Base-by-base conservation (phyloP, 768 basidiomycete species). In the Mycena capillaripes region DNA sequence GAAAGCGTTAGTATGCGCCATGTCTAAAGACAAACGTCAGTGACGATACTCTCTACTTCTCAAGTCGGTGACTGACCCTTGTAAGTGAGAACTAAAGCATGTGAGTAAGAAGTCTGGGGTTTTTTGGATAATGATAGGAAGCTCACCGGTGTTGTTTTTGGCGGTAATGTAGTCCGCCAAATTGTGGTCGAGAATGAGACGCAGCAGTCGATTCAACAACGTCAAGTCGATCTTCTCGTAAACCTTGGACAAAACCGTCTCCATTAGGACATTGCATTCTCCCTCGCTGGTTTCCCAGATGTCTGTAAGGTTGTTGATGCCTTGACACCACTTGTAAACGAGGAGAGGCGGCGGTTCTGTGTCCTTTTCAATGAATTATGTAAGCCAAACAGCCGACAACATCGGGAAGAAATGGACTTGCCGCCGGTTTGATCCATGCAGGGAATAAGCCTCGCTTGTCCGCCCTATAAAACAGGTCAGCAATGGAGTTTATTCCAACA, bases 311-410 rank as follows among this genome's bases (percentile, higher is more conserved):
- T 99, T 99, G 85, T 99, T 99, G 87, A 99, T 97, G 48, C 98
- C 98, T 84, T 99, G 97, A 79, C 97, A 97, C 97, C 97, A 99
- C 88, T 98, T 99, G 86, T 98, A 99, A 36, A 98, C 97, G 36
- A 99, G 91, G 19, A 99, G 89, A 3, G 97, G 97, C 0, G 97
- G 97, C 3, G 97, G 97, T 78, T 99, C 97, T 0, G 96, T 97
- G 77, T 99, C 97, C 87, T 88, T 63, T 23, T 34, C 58, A 30
- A 17, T 5, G 63, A 38, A 64, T 21, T 42, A 53, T 32, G 32
- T 77, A 53, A 73, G 70, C 66, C 53, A 21, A 40, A 62, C 40
- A 55, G 38, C 40, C 3, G 34, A 58, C 10, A 25, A 12, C 10
- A 55, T 6, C 34, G 5, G 9, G 30, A 52, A 53, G 11, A 42